Conservation (phyloP, 78 protist genomes). For the Dictyostelium intermedium region DNA sequence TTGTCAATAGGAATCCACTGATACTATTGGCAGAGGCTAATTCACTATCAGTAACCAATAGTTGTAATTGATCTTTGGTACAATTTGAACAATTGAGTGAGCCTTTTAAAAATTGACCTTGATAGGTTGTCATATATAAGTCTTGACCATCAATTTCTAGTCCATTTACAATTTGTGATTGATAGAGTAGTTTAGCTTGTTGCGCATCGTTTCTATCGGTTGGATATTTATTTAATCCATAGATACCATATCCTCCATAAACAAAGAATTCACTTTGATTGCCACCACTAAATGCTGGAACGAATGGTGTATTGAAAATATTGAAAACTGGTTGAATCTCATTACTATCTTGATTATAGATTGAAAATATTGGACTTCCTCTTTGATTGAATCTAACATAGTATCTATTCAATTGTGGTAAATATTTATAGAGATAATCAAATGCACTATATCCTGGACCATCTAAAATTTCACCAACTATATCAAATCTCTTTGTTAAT, state of each 20-base stretch:
- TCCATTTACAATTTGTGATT: neutral
- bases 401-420: neutral
- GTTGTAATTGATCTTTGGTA: neutral
- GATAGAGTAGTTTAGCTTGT: neutral
- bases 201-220: neutral
- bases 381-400: conserved; percentile 8
- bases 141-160: neutral
- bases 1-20: neutral
- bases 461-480: neutral
- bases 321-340: neutral
- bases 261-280: neutral
- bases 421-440: neutral
- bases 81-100: neutral
- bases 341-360: neutral
- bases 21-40: neutral
- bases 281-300: neutral
- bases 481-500: neutral
- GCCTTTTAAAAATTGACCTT: neutral
- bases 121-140: neutral
- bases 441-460: neutral
- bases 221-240: neutral
- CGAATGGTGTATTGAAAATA: neutral
- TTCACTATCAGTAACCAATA: neutral
- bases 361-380: neutral
- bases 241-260: neutral